Evolutionary conservation across 176 grass and related monocot genomes (phyloP), one percentile per base, ranked within the genome.

Genomic region (Eleusine indica): DNA sequence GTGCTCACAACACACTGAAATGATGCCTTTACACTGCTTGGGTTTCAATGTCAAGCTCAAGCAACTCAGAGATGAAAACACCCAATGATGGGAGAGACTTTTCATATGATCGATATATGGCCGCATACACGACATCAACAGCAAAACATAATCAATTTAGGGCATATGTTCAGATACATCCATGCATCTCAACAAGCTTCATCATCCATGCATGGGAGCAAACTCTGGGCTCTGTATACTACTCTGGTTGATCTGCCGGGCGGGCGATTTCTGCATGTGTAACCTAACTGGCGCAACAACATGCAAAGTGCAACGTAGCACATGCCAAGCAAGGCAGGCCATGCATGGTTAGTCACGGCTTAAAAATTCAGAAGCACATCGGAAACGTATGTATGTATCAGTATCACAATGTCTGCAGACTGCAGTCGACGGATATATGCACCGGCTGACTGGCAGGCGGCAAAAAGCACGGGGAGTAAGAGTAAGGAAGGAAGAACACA

Each of bases 191-290:
- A 69, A 28, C 21, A 7, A 2, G 37, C 35, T 11, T 14, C 39
- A 56, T 32, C 38, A 5, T 41, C 18, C 7, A 44, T 40, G 28
- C 12, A 49, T 41, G 25, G 54, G 19, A 9, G 44, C 44, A 3
- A 10, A 35, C 32, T 35, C 32, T 40, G 54, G 10, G 21, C 32
- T 25, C 25, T 25, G 12, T 58, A 7, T 16, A 18, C 21, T 42
- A 5, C 32, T 57, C 68, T 35, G 32, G 57, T 51, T 40, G 19
- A 70, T 80, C 47, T 66, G 32, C 16, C 56, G 13, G 22, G 69
- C 47, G 62, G 22, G 69, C 47, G 62, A 74, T 80, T 67, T 66
- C 70, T 57, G 57, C 76, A 44, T 56, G 37, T 57, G 37, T 56
- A 17, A 56, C 69, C 69, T 46, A 80, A 66, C 60, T 44, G 7